Evolutionary conservation across 2,329 filamentous ascomycete genomes (phyloP).

Genomic region (Didymella sp.): DNA sequence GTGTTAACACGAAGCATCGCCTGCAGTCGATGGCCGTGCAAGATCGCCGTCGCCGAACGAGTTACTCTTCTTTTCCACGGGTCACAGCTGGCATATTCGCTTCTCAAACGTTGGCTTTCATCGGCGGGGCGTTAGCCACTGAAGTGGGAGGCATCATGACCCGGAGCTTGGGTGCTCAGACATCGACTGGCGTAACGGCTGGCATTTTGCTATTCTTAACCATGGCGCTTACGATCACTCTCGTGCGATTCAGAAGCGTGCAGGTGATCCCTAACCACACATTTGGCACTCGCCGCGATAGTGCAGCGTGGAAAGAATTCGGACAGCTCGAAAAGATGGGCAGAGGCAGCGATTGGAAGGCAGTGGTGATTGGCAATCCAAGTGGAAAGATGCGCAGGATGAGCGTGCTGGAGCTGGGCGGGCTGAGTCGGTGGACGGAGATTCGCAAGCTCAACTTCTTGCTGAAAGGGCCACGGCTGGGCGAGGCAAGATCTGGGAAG

Average conservation of each 20-base stretch:
- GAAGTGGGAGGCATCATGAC: slow-evolving; percentile 72
- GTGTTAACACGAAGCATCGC: slow-evolving; percentile 64
- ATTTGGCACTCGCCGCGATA: slow-evolving; percentile 49
- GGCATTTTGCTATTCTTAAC: slow-evolving; percentile 71
- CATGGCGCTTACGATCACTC: slow-evolving; percentile 65
- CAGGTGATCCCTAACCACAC: slow-evolving; percentile 71
- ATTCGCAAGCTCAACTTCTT: slow-evolving; percentile 62
- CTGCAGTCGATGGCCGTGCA: slow-evolving; percentile 55
- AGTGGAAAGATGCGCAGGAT: slow-evolving; percentile 72
- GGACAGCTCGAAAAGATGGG: slow-evolving; percentile 52
- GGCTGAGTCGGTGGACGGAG: slow-evolving; percentile 74
- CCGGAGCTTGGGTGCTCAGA: slow-evolving; percentile 69
- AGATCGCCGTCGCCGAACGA: slow-evolving; percentile 62
- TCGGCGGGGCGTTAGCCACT: slow-evolving; percentile 72
- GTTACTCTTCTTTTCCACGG: slow-evolving; percentile 78
- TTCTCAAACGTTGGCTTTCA: slow-evolving; percentile 72
- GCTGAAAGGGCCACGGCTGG: slow-evolving; percentile 32
- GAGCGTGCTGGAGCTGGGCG: slow-evolving; percentile 74
- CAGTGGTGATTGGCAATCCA: slow-evolving; percentile 74
- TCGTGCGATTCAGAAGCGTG: slow-evolving; percentile 70
- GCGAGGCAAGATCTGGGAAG: slow-evolving; percentile 21
- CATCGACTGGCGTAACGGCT: slow-evolving; percentile 72
- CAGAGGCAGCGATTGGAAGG: slow-evolving; percentile 65
- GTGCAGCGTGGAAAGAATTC: slow-evolving; percentile 42
- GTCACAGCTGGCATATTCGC: slow-evolving; percentile 74